phyloP scores from a whole-genome alignment of 1,139 yeast species.

The Kazachstania sp. region DNA sequence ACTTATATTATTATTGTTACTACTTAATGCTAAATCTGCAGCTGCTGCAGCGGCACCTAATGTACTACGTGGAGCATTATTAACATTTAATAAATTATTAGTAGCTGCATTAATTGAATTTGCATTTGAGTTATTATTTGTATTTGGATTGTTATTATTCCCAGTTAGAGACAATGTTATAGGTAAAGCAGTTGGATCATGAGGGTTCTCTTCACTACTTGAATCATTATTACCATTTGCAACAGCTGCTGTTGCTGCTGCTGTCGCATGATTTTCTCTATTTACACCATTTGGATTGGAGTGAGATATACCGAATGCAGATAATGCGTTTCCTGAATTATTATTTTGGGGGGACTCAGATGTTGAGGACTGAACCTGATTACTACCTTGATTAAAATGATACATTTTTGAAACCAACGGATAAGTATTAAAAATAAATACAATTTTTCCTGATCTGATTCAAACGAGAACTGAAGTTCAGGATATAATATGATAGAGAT shows the following conservation, averaged over 20 bases:
- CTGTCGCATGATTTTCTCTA: no score
- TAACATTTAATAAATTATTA: background rate
- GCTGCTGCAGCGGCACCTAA: slow-evolving; percentile 1
- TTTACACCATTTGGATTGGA: background rate
- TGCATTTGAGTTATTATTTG: background rate
- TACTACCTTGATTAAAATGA: background rate
- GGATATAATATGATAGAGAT: background rate
- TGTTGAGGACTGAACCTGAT: background rate
- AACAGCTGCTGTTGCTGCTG: no score
- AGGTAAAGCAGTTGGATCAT: slow-evolving; percentile 6
- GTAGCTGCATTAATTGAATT: background rate
- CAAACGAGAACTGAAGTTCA: background rate
- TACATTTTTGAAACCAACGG: no score
- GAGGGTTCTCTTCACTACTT: background rate
- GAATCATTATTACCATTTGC: background rate
- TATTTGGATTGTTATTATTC: background rate
- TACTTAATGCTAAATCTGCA: background rate
- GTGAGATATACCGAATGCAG: slow-evolving; percentile 10
- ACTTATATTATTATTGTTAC: background rate
- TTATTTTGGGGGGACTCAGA: background rate
- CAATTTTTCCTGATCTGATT: background rate
- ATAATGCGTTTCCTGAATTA: slow-evolving; percentile 4
- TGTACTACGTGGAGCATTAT: background rate
- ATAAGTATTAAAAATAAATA: background rate
- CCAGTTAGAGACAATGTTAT: slow-evolving; percentile 10